A percentile compares a stretch with the other conserved stretches of the same genome.
These are phyloP conservation scores for Lepidium aucheri DNA, from an alignment of 345 rosid species.

Conservation along the genomic window DNA sequence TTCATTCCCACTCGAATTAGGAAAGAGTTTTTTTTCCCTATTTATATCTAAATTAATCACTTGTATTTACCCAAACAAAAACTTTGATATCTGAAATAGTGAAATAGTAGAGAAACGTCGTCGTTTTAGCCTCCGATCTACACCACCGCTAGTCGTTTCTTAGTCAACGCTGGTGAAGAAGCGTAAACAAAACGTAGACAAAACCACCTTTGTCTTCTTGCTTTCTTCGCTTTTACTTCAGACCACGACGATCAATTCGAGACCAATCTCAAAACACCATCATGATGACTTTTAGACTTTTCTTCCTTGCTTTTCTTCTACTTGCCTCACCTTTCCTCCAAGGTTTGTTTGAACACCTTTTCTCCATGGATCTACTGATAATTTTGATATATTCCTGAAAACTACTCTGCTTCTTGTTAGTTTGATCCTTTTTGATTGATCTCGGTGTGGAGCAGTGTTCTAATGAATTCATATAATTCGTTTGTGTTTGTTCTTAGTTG, in stretches of 20 bases:
- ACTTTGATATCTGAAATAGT: too few species aligned
- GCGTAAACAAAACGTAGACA: neutral
- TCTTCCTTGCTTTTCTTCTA: slow-evolving; percentile 63
- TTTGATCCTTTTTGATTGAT: slow-evolving; percentile 10
- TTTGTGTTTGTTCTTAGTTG: slow-evolving; percentile 36
- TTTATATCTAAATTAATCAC: too few species aligned
- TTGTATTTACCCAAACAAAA: too few species aligned
- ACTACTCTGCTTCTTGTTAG: too few species aligned
- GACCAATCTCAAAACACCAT: neutral
- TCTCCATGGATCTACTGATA: neutral
- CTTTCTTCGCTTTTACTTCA: slow-evolving; percentile 5
- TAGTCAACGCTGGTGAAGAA: slow-evolving; percentile 6
- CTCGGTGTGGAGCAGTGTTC: neutral
- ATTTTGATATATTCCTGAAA: neutral
- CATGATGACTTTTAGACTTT: slow-evolving; percentile 41
- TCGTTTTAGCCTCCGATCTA: too few species aligned
- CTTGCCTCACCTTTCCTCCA: slow-evolving; percentile 65
- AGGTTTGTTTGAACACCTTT: slow-evolving; percentile 32
- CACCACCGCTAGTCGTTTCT: neutral
- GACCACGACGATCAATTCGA: neutral
- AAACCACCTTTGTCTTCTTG: slow-evolving; percentile 1
- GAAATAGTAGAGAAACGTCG: too few species aligned
- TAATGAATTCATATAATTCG: neutral
- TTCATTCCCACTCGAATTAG: too few species aligned
- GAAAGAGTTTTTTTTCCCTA: too few species aligned